Evolutionary conservation across 2,329 filamentous ascomycete species (phyloP).

Genomic region (Aspergillus latus): DNA sequence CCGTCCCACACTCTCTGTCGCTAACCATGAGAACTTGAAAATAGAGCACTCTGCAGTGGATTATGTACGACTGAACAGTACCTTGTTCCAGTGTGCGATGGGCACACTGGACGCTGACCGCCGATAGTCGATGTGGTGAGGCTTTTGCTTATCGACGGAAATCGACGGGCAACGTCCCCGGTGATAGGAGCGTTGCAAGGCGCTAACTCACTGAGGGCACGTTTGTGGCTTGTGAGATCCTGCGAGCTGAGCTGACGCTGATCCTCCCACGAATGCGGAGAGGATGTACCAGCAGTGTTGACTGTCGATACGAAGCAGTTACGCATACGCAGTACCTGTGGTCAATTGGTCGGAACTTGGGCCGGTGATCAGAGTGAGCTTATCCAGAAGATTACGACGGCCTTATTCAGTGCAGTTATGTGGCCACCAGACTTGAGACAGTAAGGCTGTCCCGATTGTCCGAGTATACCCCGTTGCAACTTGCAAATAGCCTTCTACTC

Average conservation of each 20-base stretch:
- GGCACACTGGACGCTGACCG: background rate
- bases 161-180: background rate
- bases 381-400: conserved; percentile 7
- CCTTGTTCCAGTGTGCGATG: background rate
- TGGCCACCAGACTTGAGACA: background rate
- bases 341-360: background rate
- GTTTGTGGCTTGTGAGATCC: background rate
- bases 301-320: background rate
- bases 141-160: background rate
- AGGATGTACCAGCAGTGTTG: background rate
- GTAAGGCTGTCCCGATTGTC: background rate
- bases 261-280: background rate
- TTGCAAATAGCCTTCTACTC: too few relatives aligned
- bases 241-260: background rate
- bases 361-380: conserved; percentile 6
- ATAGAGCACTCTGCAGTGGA: background rate
- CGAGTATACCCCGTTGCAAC: background rate
- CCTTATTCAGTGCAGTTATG: background rate
- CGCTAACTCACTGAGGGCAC: background rate
- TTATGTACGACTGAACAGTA: background rate
- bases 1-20: background rate
- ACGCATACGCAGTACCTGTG: background rate
- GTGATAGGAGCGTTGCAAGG: background rate
- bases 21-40: background rate
- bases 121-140: background rate